Percentiles rank a stretch among this genome's conserved stretches.
These are phyloP conservation scores for Trichomonas tenax DNA, from an alignment of 208 protist species.

Conservation along the genomic window DNA sequence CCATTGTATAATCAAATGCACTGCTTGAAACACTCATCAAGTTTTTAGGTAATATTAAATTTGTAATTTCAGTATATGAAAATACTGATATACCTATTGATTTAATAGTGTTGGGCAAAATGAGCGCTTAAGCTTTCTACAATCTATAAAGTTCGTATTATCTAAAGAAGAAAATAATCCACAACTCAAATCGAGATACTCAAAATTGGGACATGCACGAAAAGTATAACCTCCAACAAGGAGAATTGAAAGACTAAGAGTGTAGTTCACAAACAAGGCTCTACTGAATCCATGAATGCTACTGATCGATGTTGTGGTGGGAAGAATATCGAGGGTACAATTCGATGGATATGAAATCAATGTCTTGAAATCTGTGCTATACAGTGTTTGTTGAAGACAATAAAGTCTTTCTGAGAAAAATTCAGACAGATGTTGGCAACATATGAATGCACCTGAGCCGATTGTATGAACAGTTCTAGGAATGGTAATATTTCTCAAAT, in stretches of 20 bases:
- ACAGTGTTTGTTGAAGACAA: background rate
- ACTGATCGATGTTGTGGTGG: background rate
- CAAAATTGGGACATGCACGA: background rate
- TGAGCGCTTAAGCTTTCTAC: background rate
- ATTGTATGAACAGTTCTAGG: background rate
- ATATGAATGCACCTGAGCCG: background rate
- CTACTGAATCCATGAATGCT: background rate
- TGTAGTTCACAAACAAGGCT: background rate
- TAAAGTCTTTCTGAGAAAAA: background rate
- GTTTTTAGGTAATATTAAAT: background rate
- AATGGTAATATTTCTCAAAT: background rate
- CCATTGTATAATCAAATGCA: background rate
- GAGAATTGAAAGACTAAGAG: background rate
- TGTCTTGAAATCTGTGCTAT: background rate
- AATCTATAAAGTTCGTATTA: background rate
- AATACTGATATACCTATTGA: background rate
- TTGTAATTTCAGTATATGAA: background rate
- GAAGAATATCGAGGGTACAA: background rate
- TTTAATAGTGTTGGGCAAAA: background rate
- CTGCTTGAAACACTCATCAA: background rate
- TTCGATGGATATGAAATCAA: background rate
- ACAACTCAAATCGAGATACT: background rate
- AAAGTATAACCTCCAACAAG: background rate
- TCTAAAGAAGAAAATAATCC: background rate
- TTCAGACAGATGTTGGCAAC: background rate